These are phyloP conservation scores for Pichia sp. DNA, from an alignment of 1,139 yeast species.

Conservation along the genomic window DNA sequence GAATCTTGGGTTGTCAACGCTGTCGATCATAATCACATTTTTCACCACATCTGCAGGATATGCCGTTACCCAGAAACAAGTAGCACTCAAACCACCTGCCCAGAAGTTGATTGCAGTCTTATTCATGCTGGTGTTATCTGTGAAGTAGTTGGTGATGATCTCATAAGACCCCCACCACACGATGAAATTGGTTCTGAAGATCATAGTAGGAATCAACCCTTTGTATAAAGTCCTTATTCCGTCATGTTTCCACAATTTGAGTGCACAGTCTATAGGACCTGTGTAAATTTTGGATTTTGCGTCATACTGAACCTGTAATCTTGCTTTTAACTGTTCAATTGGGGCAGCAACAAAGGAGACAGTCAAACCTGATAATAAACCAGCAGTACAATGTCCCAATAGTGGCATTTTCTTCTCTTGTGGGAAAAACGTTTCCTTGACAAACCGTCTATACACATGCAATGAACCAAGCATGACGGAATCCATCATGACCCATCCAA, in stretches of 20 bases:
- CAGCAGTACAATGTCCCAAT: constrained; percentile 67
- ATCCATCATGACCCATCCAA: constrained; percentile 94
- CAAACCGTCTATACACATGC: constrained; percentile 63
- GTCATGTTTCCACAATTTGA: constrained; percentile 43
- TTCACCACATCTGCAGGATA: constrained; percentile 88
- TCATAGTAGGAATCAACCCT: constrained; percentile 79
- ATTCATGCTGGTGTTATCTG: constrained; percentile 54
- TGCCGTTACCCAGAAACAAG: constrained; percentile 85
- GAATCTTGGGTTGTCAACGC: constrained; percentile 62
- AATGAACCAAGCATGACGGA: constrained; percentile 81
- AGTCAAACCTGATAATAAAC: constrained; percentile 83
- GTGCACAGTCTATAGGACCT: constrained; percentile 75
- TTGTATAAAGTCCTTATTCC: constrained; percentile 73
- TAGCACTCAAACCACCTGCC: constrained; percentile 85
- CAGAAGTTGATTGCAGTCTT: constrained; percentile 74
- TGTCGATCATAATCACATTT: constrained; percentile 80
- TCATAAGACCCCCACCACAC: constrained; percentile 97
- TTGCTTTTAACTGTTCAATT: constrained; percentile 81
- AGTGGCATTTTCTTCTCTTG: constrained; percentile 57
- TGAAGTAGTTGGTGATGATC: constrained; percentile 62
- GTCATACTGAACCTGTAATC: constrained; percentile 86
- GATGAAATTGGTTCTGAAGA: constrained; percentile 78
- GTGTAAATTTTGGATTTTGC: constrained; percentile 57
- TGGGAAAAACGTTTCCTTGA: constrained; percentile 57
- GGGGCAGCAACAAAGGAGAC: constrained; percentile 94